Evolutionary conservation across 768 basidiomycete species (phyloP).

Genomic region (Agrocybe praecox): DNA sequence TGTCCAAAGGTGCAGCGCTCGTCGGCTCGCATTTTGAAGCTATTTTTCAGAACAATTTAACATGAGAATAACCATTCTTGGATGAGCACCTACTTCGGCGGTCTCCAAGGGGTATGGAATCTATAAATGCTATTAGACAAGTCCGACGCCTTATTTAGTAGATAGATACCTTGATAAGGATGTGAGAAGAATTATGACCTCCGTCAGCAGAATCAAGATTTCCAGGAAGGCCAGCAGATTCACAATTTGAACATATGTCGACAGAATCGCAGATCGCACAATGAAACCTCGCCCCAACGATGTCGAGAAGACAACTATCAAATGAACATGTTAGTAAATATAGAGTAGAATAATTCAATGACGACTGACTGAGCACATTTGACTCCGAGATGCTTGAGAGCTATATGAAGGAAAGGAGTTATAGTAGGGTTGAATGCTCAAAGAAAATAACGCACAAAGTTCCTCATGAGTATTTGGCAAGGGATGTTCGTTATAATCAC

Average conservation of each 20-base stretch:
- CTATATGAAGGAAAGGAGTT: conserved; percentile 33
- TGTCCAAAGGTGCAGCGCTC: conserved; percentile 76
- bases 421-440: not conserved
- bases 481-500: conserved; percentile 33
- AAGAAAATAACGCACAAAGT: conserved; percentile 49
- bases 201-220: conserved; percentile 77
- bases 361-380: conserved; percentile 77
- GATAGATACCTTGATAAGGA: conserved; percentile 82
- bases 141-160: not conserved
- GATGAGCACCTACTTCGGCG: conserved; percentile 52
- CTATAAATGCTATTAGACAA: conserved; percentile 35
- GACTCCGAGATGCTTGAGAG: conserved; percentile 77
- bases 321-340: not conserved
- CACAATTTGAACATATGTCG: conserved; percentile 87
- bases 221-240: conserved; percentile 83
- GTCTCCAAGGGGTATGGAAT: conserved; percentile 84
- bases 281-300: conserved; percentile 91
- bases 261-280: conserved; percentile 87
- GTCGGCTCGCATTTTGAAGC: conserved; percentile 70
- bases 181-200: conserved; percentile 84
- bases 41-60: conserved; percentile 22
- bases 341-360: not conserved
- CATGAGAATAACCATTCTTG: no score
- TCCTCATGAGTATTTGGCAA: conserved; percentile 53
- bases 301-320: conserved; percentile 81